These are phyloP conservation scores for Syzygium aromaticum DNA, from an alignment of 345 rosid genomes.

Conservation along the genomic window DNA sequence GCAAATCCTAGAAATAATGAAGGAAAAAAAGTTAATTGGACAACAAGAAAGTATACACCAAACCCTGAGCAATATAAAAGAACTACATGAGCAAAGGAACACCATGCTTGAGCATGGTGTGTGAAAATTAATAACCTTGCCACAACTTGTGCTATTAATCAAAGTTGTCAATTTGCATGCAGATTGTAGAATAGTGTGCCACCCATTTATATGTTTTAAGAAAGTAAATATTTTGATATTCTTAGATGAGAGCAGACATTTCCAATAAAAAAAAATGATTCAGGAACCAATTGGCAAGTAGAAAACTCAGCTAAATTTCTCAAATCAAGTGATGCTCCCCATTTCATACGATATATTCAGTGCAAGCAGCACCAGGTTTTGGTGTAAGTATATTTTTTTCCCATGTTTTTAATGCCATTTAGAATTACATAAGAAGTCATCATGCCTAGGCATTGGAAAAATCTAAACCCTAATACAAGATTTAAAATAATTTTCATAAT, in stretches of 20 bases:
- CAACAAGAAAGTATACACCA: background rate
- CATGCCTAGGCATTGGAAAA: background rate
- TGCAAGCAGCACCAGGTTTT: background rate
- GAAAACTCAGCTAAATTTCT: background rate
- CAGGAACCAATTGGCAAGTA: background rate
- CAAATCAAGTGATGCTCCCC: background rate
- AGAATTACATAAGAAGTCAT: background rate
- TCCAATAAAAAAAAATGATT: background rate
- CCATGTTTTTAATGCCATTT: background rate
- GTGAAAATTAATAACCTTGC: background rate
- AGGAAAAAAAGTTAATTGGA: background rate
- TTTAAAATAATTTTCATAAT: background rate
- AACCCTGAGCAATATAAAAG: background rate
- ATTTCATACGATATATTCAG: background rate
- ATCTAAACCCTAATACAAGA: background rate
- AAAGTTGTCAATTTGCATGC: background rate
- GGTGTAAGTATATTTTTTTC: background rate
- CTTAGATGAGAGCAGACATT: background rate
- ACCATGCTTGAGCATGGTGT: background rate
- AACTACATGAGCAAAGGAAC: background rate
- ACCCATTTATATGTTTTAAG: background rate
- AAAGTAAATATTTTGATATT: background rate
- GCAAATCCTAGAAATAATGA: conserved; percentile 43
- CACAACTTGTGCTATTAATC: background rate
- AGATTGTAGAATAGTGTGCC: background rate